phyloP scores from a whole-genome alignment of 768 basidiomycete species.

The Trametopsis cervina region DNA sequence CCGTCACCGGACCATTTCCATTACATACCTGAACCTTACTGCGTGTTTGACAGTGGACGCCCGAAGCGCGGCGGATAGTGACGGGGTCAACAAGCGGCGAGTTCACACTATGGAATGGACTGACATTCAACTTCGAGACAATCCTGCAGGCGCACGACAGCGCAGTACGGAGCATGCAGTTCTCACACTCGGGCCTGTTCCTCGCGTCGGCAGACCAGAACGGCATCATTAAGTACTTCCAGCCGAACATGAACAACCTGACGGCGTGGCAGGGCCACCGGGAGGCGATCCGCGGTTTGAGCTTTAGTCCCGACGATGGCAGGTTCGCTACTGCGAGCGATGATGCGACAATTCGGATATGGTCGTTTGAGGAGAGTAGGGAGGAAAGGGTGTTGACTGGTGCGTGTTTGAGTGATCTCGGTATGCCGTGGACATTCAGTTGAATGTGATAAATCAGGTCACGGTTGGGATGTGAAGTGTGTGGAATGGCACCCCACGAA shows the following conservation, averaged over 20 bases:
- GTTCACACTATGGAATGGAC: conserved; percentile 98
- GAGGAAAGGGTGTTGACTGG: conserved; percentile 88
- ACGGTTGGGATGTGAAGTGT: conserved; percentile 98
- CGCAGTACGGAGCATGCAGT: conserved; percentile 83
- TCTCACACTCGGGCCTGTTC: conserved; percentile 91
- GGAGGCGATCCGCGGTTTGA: conserved; percentile 90
- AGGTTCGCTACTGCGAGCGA: conserved; percentile 94
- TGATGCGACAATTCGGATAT: conserved; percentile 90
- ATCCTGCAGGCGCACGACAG: conserved; percentile 99
- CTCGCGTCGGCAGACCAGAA: conserved; percentile 89
- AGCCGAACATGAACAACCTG: conserved; percentile 98
- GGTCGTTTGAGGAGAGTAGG: conserved; percentile 88
- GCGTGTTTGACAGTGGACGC: conserved; percentile 74
- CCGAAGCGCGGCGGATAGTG: conserved; percentile 86
- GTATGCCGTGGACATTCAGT: neutral
- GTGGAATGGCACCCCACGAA: conserved; percentile 99
- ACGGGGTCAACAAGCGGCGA: conserved; percentile 97
- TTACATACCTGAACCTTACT: neutral
- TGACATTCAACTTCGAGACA: conserved; percentile 99
- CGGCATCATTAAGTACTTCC: conserved; percentile 97
- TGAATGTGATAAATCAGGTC: conserved; percentile 44
- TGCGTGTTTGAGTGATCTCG: conserved; percentile 21
- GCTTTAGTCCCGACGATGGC: conserved; percentile 87
- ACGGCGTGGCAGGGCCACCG: conserved; percentile 92
- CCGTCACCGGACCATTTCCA: neutral